These are phyloP conservation scores for Zychaea mexicana DNA, from an alignment of 371 early-diverging fungal genomes.

Conservation along the genomic window DNA sequence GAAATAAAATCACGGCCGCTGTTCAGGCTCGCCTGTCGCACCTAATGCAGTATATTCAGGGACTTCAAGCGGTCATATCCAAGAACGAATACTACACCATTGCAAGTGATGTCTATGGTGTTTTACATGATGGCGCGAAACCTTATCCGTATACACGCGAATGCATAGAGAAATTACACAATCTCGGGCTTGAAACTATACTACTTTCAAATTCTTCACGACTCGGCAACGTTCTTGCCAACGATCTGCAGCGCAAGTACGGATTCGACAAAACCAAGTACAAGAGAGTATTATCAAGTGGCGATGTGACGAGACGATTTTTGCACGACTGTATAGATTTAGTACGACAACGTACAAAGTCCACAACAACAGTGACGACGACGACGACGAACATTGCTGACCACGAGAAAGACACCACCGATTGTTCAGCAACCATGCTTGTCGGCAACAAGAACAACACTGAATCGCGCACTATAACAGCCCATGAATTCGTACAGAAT, in stretches of 20 bases:
- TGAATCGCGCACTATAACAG: slow-evolving; percentile 11
- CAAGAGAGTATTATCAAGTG: slow-evolving; percentile 42
- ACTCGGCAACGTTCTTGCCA: slow-evolving; percentile 27
- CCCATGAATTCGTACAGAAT: slow-evolving; percentile 21
- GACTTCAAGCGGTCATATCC: neutral
- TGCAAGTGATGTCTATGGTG: slow-evolving; percentile 52
- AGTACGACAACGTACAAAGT: neutral
- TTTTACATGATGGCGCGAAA: slow-evolving; percentile 41
- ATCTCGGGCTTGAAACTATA: slow-evolving; percentile 21
- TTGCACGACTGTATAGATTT: slow-evolving; percentile 14
- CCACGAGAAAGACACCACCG: neutral
- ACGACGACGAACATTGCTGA: neutral
- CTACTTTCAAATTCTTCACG: slow-evolving; percentile 49
- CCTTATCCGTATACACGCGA: slow-evolving; percentile 34
- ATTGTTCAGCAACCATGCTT: slow-evolving; percentile 1
- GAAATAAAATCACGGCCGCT: too few species aligned
- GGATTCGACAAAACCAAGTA: slow-evolving; percentile 25
- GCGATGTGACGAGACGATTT: slow-evolving; percentile 36
- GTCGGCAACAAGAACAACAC: neutral
- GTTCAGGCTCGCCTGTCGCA: too few species aligned
- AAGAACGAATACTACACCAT: slow-evolving; percentile 31
- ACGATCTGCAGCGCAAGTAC: slow-evolving; percentile 29
- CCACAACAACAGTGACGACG: neutral
- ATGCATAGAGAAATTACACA: slow-evolving; percentile 21
- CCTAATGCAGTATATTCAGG: slow-evolving; percentile 2